Conservation (phyloP, 441 rosid species). For the Pelargonium myrrhifolium region DNA sequence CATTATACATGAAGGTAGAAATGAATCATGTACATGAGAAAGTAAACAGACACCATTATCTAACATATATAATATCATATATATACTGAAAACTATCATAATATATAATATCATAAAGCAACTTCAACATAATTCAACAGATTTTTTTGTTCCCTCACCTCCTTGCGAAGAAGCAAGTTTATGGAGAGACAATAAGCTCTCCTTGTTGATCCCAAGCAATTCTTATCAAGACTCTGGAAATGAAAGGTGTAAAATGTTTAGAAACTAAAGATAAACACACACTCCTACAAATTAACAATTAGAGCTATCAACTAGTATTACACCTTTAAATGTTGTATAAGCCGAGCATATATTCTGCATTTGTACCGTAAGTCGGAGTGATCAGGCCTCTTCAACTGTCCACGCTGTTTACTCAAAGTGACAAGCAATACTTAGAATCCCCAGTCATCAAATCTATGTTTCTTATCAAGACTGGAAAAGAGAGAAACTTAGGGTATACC, state of each 20-base stretch:
- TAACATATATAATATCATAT: too few species aligned
- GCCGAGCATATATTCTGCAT: conserved; percentile 99
- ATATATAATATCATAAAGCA: conserved; percentile 7
- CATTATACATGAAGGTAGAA: neutral
- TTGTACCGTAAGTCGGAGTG: conserved; percentile 98
- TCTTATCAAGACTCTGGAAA: conserved; percentile 84
- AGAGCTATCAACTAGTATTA: conserved; percentile 15
- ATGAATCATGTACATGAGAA: too few species aligned
- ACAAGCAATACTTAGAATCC: conserved; percentile 20
- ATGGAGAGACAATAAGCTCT: conserved; percentile 97
- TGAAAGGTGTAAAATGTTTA: conserved; percentile 14
- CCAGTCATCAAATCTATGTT: conserved; percentile 11
- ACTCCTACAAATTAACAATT: neutral
- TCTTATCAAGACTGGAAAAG: conserved; percentile 12
- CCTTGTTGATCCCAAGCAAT: conserved; percentile 79
- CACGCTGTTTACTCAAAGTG: conserved; percentile 56
- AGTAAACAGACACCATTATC: too few species aligned
- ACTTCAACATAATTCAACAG: conserved; percentile 10
- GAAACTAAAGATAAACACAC: conserved; percentile 9
- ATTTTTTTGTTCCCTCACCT: conserved; percentile 47
- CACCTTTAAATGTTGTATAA: conserved; percentile 96
- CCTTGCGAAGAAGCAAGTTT: conserved; percentile 93
- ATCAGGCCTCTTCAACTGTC: conserved; percentile 98
- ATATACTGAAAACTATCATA: neutral
- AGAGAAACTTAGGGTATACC: conserved; percentile 33